Evolutionary conservation across 2,329 filamentous ascomycete species (phyloP).

Genomic region (Lomentospora prolificans): DNA sequence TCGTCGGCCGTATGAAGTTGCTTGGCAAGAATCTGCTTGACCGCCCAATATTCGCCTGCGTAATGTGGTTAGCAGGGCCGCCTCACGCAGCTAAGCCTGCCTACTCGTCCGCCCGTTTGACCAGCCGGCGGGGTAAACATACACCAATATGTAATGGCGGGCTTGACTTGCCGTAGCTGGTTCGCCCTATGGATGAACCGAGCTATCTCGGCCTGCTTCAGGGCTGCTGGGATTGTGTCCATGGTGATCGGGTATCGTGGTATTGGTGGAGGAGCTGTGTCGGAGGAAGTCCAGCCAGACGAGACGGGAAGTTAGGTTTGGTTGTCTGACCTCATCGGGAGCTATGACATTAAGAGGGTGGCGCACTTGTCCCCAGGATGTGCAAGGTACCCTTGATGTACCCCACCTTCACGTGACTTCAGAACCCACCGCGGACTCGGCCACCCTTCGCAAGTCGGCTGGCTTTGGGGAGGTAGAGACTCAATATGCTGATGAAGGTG

Average conservation of each 20-base stretch:
- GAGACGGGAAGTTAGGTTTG: neutral
- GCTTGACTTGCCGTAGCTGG: conserved; percentile 77
- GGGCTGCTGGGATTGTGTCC: conserved; percentile 53
- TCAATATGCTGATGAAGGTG: too few species aligned
- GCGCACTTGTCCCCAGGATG: neutral
- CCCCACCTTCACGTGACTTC: too few species aligned
- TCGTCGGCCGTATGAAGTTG: conserved; percentile 69
- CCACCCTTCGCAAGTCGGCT: too few species aligned
- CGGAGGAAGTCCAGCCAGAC: neutral
- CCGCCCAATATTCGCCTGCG: conserved; percentile 78
- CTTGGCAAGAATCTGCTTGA: conserved; percentile 80
- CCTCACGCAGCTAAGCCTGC: neutral
- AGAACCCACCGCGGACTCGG: too few species aligned
- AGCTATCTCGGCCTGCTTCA: conserved; percentile 73
- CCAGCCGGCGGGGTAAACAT: conserved; percentile 26
- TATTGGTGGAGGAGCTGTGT: neutral
- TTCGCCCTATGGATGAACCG: conserved; percentile 75
- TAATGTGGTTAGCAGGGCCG: neutral
- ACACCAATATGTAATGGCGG: conserved; percentile 94
- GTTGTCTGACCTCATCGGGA: neutral
- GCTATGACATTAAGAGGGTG: neutral
- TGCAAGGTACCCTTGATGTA: too few species aligned
- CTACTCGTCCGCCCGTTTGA: neutral
- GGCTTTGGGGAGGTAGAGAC: too few species aligned
- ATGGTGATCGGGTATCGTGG: neutral